These are phyloP conservation scores for Yamadazyma dushanensis DNA, from an alignment of 1,139 yeast genomes.

Conservation along the genomic window DNA sequence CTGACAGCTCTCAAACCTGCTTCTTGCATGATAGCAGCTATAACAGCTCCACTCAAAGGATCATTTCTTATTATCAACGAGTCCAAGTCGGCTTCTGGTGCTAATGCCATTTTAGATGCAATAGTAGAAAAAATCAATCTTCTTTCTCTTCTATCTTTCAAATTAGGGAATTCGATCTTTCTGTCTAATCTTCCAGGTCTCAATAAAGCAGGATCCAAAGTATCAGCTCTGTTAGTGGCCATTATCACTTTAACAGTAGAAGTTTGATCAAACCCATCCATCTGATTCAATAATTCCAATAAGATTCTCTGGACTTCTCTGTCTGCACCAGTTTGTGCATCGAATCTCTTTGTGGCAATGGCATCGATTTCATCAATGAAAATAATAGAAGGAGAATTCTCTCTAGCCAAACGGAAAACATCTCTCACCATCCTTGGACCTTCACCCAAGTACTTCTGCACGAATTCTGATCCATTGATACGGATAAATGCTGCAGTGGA, in stretches of 20 bases:
- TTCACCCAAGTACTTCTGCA: constrained; percentile 97
- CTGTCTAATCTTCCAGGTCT: constrained; percentile 99
- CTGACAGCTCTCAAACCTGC: constrained; percentile 98
- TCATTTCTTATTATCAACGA: constrained; percentile 93
- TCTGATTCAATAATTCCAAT: constrained; percentile 92
- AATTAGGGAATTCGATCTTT: constrained; percentile 93
- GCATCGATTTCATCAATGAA: constrained; percentile 99
- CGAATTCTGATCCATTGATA: constrained; percentile 97
- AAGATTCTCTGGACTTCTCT: constrained; percentile 98
- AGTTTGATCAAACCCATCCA: constrained; percentile 98
- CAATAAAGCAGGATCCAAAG: constrained; percentile 93
- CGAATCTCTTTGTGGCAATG: constrained; percentile 97
- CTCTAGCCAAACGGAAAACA: constrained; percentile 94
- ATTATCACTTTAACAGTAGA: constrained; percentile 95
- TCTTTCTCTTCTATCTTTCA: constrained; percentile 96
- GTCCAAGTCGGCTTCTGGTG: constrained; percentile 97
- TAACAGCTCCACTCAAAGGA: constrained; percentile 95
- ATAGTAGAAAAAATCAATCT: constrained; percentile 93
- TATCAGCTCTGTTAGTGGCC: constrained; percentile 99
- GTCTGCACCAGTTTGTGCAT: constrained; percentile 99
- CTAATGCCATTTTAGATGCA: constrained; percentile 96
- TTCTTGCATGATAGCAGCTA: constrained; percentile 99
- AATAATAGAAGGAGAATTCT: constrained; percentile 93
- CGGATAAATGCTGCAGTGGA: constrained; percentile 95
- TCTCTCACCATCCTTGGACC: constrained; percentile 99